Evolutionary conservation across 2,329 filamentous ascomycete species (phyloP).

Genomic region (Fusarium sp.): DNA sequence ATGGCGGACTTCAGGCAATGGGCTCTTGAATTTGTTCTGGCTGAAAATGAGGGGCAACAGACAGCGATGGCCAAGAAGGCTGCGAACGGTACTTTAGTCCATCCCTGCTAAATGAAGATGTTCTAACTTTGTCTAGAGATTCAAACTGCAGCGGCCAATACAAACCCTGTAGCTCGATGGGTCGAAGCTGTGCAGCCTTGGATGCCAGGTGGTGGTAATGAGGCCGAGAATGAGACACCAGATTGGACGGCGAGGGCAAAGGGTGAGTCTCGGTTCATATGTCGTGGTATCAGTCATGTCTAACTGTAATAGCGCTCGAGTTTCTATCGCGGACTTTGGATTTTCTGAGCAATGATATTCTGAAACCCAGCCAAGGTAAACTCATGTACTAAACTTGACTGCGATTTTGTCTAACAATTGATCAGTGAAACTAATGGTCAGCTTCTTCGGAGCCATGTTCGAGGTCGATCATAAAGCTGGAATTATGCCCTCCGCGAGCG

Average conservation of each 20-base stretch:
- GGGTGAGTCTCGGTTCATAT: constrained; percentile 45
- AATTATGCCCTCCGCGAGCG: constrained; percentile 62
- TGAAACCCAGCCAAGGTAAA: constrained; percentile 62
- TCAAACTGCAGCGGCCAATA: constrained; percentile 53
- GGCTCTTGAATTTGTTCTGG: constrained; percentile 63
- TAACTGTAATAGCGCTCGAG: constrained; percentile 56
- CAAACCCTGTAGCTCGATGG: constrained; percentile 62
- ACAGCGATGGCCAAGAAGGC: constrained; percentile 55
- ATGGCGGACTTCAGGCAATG: constrained; percentile 64
- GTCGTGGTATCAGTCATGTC: background rate
- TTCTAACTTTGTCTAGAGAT: constrained; percentile 51
- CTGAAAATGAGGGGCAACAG: constrained; percentile 56
- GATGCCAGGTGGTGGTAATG: constrained; percentile 57
- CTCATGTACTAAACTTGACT: background rate
- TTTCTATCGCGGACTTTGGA: constrained; percentile 65
- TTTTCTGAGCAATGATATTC: constrained; percentile 54
- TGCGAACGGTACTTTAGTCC: constrained; percentile 50
- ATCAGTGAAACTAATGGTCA: constrained; percentile 56
- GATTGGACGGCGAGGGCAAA: constrained; percentile 64
- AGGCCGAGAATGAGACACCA: constrained; percentile 53
- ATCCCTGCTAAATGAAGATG: background rate
- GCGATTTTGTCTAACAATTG: constrained; percentile 4
- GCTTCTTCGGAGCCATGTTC: constrained; percentile 68
- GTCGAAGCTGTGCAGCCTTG: constrained; percentile 64
- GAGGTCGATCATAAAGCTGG: constrained; percentile 68